phyloP scores from a whole-genome alignment of 805 yeast genomes.

The Yarrowia sp. region DNA sequence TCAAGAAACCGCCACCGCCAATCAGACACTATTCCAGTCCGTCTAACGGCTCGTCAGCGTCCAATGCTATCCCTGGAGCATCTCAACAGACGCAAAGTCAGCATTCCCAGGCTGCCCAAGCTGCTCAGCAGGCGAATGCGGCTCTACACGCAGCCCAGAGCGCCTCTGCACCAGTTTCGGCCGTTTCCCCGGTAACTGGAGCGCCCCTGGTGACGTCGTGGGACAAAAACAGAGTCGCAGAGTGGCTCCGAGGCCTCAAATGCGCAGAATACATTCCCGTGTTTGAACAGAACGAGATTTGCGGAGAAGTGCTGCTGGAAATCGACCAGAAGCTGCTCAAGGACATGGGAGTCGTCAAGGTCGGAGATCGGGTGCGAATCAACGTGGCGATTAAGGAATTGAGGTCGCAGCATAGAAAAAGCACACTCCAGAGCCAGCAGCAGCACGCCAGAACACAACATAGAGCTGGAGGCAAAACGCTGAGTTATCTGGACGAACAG shows the following conservation, averaged over 20 bases:
- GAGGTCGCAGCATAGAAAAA: constrained; percentile 46
- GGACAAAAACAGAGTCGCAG: constrained; percentile 46
- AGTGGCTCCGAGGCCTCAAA: constrained; percentile 43
- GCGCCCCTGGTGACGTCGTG: constrained; percentile 41
- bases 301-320: constrained; percentile 63
- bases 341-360: constrained; percentile 73
- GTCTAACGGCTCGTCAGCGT: constrained; percentile 6
- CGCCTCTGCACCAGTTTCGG: constrained; percentile 7
- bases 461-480: constrained; percentile 39
- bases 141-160: constrained; percentile 16
- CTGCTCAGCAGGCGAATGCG: constrained; percentile 26
- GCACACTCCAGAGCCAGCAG: constrained; percentile 24
- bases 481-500: constrained; percentile 41
- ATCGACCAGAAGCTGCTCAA: constrained; percentile 68
- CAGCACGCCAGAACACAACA: not conserved
- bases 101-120: constrained; percentile 13
- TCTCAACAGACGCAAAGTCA: constrained; percentile 10
- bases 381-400: constrained; percentile 63
- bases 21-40: constrained; percentile 10
- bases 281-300: constrained; percentile 59
- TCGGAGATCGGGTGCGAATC: constrained; percentile 83
- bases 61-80: constrained; percentile 16
- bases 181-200: constrained; percentile 1
- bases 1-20: constrained; percentile 18
- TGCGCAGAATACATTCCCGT: constrained; percentile 30